Evolutionary conservation across 1,139 yeast genomes (phyloP), one percentile per base, ranked within the genome.

Genomic region (Debaryomyces singareniensis): DNA sequence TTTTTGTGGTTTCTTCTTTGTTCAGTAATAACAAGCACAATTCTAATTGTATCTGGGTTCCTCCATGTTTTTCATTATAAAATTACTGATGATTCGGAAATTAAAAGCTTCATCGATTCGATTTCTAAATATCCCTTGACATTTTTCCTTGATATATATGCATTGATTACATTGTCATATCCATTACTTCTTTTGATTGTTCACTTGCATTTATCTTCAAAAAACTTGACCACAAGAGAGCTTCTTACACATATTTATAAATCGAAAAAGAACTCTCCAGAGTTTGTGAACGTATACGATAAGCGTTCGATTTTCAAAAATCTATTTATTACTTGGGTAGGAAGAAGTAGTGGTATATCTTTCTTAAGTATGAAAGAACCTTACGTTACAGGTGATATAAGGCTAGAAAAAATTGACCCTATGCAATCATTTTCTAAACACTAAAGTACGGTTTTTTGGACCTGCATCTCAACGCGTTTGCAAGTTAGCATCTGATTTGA

Each of bases 211-310:
- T 52, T 82, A 29, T 69, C 77, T 0, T 47, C 71, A 1, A 64
- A 71, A n/a, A 79, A 78, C 35, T 64, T 80, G 40, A 78, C 89
- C 12, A 82, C 94, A 4, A 60, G 87, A 39, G 91, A 81, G 40
- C 80, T 69, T 41, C 54, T 81, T 30, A 67, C 63, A 49, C 40
- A 64, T 49, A 50, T 56, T 31, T 34, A 58, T 43, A 46, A 44
- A 2, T 40, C 44, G 16, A 39, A 42, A 7, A 35, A 43, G 20
- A 56, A 35, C 50, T 55, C 26, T 11, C 70, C 71, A 41, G 69
- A 72, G 2, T 77, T 55, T 47, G 63, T 69, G 30, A 54, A 64
- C 1, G 49, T 51, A 2, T 51, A 55, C n/a, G 11, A 13, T 12
- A 7, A 10, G 11, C 9, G 11, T 7, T 9, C 11, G 14, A 36